Evolutionary conservation across 257 asterid species (phyloP).

Genomic region (Solanum piurae): DNA sequence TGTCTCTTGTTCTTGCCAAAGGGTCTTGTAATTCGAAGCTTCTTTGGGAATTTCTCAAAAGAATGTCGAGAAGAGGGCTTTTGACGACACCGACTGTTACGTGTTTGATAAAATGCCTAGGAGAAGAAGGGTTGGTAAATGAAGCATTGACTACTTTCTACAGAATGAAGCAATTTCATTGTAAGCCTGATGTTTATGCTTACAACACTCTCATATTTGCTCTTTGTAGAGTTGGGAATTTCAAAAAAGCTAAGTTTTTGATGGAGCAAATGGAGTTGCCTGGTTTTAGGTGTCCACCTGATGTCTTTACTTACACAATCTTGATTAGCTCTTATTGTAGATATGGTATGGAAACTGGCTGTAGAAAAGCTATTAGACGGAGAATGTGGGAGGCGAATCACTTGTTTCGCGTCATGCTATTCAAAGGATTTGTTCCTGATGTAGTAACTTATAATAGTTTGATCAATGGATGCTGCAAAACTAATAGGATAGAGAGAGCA

Average conservation of each 20-base stretch:
- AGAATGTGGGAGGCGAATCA: conserved; percentile 93
- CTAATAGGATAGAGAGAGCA: conserved; percentile 76
- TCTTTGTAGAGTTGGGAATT: conserved; percentile 74
- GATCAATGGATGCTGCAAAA: conserved; percentile 92
- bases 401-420: conserved; percentile 72
- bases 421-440: conserved; percentile 77
- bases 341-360: conserved; percentile 60
- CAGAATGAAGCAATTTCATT: conserved; percentile 80
- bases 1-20: conserved; percentile 72
- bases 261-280: conserved; percentile 84
- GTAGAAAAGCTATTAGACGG: conserved; percentile 71
- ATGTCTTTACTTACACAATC: conserved; percentile 65
- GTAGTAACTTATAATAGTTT: conserved; percentile 86
- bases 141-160: conserved; percentile 76
- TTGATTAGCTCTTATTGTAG: conserved; percentile 75
- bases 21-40: conserved; percentile 46
- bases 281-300: conserved; percentile 71
- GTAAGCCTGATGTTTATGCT: conserved; percentile 72
- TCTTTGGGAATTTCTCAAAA: conserved; percentile 69
- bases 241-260: conserved; percentile 69
- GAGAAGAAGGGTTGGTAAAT: conserved; percentile 22
- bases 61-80: conserved; percentile 61
- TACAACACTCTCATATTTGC: conserved; percentile 62
- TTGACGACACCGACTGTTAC: conserved; percentile 62
- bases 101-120: conserved; percentile 53